These are phyloP conservation scores for Agaricus sinodeliciosus DNA, from an alignment of 768 basidiomycete genomes.

Conservation along the genomic window DNA sequence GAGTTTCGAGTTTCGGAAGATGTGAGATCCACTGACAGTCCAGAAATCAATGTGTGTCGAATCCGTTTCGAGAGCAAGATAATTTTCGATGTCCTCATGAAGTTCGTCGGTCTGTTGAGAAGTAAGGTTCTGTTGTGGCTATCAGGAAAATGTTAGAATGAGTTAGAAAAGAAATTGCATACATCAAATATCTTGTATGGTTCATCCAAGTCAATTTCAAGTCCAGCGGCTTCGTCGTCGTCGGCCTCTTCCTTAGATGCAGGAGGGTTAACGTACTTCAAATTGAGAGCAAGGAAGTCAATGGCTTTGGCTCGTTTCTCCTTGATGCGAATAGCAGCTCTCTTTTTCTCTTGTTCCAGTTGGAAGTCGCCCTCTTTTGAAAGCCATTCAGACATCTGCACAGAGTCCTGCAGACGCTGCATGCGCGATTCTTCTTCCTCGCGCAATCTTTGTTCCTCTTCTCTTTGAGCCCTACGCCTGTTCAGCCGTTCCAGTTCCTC, in stretches of 20 bases:
- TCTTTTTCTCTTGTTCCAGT: conserved; percentile 83
- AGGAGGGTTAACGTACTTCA: conserved; percentile 81
- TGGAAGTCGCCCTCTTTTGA: conserved; percentile 97
- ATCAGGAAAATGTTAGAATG: conserved; percentile 12
- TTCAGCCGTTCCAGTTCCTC: conserved; percentile 94
- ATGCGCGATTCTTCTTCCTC: conserved; percentile 92
- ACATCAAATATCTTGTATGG: conserved; percentile 98
- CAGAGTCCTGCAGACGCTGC: conserved; percentile 86
- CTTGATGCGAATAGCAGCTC: conserved; percentile 90
- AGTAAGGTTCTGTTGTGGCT: conserved; percentile 61
- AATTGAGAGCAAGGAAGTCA: conserved; percentile 93
- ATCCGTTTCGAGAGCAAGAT: conserved; percentile 78
- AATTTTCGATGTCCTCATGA: conserved; percentile 90
- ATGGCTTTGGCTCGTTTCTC: conserved; percentile 99
- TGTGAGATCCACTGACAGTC: conserved; percentile 54
- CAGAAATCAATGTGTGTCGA: conserved; percentile 94
- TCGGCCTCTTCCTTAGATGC: conserved; percentile 59
- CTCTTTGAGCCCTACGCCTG: conserved; percentile 83
- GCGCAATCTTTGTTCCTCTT: conserved; percentile 78
- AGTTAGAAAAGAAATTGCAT: conserved; percentile 23
- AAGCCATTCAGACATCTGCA: conserved; percentile 97
- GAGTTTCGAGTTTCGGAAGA: background rate
- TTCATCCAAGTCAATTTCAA: conserved; percentile 98
- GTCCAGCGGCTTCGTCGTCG: conserved; percentile 63
- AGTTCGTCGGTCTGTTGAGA: conserved; percentile 87